These are phyloP conservation scores for Cytospora piceicola DNA, from an alignment of 2,329 filamentous ascomycete genomes.

Conservation along the genomic window DNA sequence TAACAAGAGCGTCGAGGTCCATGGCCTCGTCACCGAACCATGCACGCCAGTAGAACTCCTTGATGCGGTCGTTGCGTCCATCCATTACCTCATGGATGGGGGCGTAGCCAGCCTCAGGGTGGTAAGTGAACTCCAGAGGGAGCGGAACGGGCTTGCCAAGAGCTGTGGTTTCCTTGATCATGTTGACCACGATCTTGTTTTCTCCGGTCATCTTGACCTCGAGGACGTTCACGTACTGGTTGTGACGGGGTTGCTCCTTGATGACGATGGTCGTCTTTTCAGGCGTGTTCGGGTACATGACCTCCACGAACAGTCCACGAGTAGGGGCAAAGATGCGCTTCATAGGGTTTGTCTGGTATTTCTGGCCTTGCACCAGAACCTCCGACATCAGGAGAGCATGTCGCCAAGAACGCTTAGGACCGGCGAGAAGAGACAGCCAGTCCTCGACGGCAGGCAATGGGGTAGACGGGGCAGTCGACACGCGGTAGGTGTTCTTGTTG, in stretches of 20 bases:
- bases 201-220: slow-evolving; percentile 77
- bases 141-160: slow-evolving; percentile 81
- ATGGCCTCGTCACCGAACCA: slow-evolving; percentile 92
- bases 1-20: slow-evolving; percentile 82
- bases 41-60: slow-evolving; percentile 97
- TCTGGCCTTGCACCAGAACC: slow-evolving; percentile 91
- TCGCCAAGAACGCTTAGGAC: slow-evolving; percentile 85
- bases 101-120: slow-evolving; percentile 95
- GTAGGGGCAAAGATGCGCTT: slow-evolving; percentile 86
- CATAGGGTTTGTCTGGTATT: slow-evolving; percentile 97
- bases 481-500: slow-evolving; percentile 80
- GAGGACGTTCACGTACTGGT: slow-evolving; percentile 86
- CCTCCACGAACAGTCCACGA: slow-evolving; percentile 87
- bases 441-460: slow-evolving; percentile 77
- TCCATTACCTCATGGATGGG: slow-evolving; percentile 97
- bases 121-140: slow-evolving; percentile 87
- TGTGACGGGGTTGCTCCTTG: slow-evolving; percentile 82
- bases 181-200: slow-evolving; percentile 82
- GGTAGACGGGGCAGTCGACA: slow-evolving; percentile 75
- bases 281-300: slow-evolving; percentile 79
- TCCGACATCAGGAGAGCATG: slow-evolving; percentile 94
- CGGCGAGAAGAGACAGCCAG: slow-evolving; percentile 89
- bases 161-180: slow-evolving; percentile 92
- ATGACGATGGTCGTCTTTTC: slow-evolving; percentile 83
- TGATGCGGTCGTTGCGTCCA: slow-evolving; percentile 94